phyloP scores from a whole-genome alignment of 108 stramenopile species.

The Pseudonitzschia pungens region DNA sequence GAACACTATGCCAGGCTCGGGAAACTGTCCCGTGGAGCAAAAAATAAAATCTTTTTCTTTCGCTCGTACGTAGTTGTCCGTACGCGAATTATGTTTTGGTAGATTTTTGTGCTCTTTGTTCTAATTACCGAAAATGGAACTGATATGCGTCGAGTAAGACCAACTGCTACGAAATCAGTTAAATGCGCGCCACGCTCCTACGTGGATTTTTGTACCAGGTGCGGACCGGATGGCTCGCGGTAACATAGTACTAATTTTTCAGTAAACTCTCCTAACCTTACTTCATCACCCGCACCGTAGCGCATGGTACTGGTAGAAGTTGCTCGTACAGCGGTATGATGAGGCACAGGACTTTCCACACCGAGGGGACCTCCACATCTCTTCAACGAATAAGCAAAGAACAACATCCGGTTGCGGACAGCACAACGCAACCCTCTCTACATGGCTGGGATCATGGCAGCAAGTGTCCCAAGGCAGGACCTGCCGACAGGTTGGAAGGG shows the following conservation, averaged over 20 bases:
- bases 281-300: not conserved
- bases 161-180: not conserved
- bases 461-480: slow-evolving; percentile 23
- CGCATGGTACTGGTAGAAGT: not conserved
- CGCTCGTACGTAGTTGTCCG: too few relatives aligned
- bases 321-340: not conserved
- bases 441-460: slow-evolving; percentile 16
- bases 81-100: too few relatives aligned
- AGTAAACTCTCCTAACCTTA: not conserved
- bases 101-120: not conserved
- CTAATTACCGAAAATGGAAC: slow-evolving; percentile 3
- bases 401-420: slow-evolving; percentile 9
- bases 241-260: not conserved
- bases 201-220: not conserved
- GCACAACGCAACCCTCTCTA: slow-evolving; percentile 11
- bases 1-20: too few relatives aligned
- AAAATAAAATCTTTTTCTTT: too few relatives aligned
- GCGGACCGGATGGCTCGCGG: not conserved
- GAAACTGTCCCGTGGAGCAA: too few relatives aligned
- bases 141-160: not conserved
- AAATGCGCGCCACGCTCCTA: not conserved
- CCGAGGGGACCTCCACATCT: not conserved
- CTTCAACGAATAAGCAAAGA: not conserved
- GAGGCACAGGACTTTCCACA: not conserved
- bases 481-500: slow-evolving; percentile 12